Conservation (phyloP, 208 protist species). For the Leishmania arabica region DNA sequence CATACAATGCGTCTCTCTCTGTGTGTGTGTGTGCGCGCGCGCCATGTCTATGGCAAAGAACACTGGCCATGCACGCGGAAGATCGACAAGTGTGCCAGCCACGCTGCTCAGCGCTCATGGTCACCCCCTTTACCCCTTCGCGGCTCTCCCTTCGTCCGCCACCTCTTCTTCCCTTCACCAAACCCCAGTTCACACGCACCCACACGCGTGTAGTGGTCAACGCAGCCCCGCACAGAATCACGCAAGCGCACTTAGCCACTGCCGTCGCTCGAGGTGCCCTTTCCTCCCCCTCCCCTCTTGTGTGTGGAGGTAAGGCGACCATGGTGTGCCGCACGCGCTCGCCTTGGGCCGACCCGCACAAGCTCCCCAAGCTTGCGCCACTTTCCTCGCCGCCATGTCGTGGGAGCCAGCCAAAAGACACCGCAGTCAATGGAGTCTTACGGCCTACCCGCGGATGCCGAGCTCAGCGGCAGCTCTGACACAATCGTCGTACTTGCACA, state of each 20-base stretch:
- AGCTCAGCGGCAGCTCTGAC: neutral
- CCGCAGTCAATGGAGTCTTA: neutral
- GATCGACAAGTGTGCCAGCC: neutral
- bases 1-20: too few species aligned
- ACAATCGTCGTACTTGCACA: neutral
- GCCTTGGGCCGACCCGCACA: neutral
- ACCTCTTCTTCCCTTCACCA: neutral
- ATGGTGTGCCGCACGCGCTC: neutral
- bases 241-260: neutral
- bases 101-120: neutral
- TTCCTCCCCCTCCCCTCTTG: neutral
- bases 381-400: neutral
- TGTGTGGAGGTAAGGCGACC: neutral
- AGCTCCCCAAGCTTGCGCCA: neutral
- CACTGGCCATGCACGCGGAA: neutral
- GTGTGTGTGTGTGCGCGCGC: neutral
- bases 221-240: neutral
- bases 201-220: neutral
- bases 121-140: neutral
- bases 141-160: neutral
- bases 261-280: neutral
- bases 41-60: neutral
- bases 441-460: too few species aligned
- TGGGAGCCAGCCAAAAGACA: neutral
- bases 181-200: neutral